Conservation (phyloP, 768 basidiomycete species). For the Dioszegia aurantiaca region DNA sequence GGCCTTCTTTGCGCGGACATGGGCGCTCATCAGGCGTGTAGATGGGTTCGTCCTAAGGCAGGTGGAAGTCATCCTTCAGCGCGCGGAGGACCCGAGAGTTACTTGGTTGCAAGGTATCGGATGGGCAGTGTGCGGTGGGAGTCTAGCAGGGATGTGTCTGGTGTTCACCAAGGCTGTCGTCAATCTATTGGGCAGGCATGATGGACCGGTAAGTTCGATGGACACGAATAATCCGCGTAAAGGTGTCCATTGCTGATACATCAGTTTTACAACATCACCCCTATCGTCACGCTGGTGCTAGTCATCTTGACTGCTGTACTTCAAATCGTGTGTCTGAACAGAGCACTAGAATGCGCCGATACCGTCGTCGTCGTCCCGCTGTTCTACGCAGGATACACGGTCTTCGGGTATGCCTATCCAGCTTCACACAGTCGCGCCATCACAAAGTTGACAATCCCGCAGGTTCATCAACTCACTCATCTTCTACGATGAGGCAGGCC, state of each 20-base stretch:
- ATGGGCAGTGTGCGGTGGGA: slow-evolving; percentile 90
- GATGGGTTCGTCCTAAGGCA: slow-evolving; percentile 61
- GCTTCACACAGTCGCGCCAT: not conserved
- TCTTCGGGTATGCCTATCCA: slow-evolving; percentile 43
- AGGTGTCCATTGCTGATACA: slow-evolving; percentile 47
- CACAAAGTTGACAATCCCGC: slow-evolving; percentile 3
- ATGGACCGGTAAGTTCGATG: slow-evolving; percentile 38
- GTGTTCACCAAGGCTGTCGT: slow-evolving; percentile 73
- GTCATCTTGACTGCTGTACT: slow-evolving; percentile 71
- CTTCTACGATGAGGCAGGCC: slow-evolving; percentile 79
- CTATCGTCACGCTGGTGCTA: slow-evolving; percentile 66
- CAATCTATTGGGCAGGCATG: slow-evolving; percentile 32
- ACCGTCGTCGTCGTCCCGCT: slow-evolving; percentile 76
- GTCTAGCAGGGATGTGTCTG: slow-evolving; percentile 80
- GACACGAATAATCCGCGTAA: not conserved
- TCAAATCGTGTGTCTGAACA: slow-evolving; percentile 89
- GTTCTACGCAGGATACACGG: slow-evolving; percentile 69
- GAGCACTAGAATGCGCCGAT: slow-evolving; percentile 79
- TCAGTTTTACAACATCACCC: slow-evolving; percentile 70
- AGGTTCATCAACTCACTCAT: slow-evolving; percentile 65
- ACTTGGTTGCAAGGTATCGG: slow-evolving; percentile 89
- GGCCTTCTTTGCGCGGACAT: slow-evolving; percentile 21
- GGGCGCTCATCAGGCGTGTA: slow-evolving; percentile 54
- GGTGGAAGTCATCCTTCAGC: slow-evolving; percentile 71
- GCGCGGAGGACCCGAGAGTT: slow-evolving; percentile 77